Conservation (phyloP, 768 basidiomycete genomes). For the Candolleomyces efflorescens region DNA sequence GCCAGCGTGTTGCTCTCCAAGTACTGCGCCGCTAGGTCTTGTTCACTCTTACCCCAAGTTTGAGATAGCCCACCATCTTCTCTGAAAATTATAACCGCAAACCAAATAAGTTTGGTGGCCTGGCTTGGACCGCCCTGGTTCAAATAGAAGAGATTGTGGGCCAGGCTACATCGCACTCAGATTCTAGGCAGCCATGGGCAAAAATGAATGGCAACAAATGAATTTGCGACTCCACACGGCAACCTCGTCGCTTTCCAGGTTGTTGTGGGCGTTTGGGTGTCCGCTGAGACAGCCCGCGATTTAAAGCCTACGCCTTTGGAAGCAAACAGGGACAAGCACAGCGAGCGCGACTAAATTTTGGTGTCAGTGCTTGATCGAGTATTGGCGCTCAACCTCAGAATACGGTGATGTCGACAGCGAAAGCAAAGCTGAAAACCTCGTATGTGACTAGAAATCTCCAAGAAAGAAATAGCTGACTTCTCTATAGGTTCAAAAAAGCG, state of each 20-base stretch:
- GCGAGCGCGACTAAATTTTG: neutral
- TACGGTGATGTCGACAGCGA: constrained; percentile 31
- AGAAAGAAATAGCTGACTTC: neutral
- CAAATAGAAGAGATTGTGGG: too few relatives aligned
- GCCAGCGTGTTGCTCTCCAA: too few relatives aligned
- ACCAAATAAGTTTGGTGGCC: too few relatives aligned
- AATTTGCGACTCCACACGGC: too few relatives aligned
- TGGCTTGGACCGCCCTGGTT: too few relatives aligned
- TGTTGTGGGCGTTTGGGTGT: neutral
- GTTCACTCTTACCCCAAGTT: too few relatives aligned
- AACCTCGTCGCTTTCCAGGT: neutral
- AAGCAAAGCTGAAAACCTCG: constrained; percentile 60
- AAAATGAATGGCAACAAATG: too few relatives aligned
- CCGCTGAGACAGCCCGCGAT: neutral
- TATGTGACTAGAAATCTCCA: constrained; percentile 26
- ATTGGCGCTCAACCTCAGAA: constrained; percentile 10
- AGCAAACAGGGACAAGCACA: constrained; percentile 10
- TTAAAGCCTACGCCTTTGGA: neutral
- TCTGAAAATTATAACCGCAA: too few relatives aligned
- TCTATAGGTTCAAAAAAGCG: constrained; percentile 66
- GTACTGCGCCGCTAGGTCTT: too few relatives aligned
- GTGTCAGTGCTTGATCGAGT: neutral
- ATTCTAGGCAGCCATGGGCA: too few relatives aligned
- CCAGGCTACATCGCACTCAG: too few relatives aligned
- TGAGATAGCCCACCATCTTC: too few relatives aligned